Evolutionary conservation across 2,329 filamentous ascomycete species (phyloP).

Genomic region (Diaporthe velutina): DNA sequence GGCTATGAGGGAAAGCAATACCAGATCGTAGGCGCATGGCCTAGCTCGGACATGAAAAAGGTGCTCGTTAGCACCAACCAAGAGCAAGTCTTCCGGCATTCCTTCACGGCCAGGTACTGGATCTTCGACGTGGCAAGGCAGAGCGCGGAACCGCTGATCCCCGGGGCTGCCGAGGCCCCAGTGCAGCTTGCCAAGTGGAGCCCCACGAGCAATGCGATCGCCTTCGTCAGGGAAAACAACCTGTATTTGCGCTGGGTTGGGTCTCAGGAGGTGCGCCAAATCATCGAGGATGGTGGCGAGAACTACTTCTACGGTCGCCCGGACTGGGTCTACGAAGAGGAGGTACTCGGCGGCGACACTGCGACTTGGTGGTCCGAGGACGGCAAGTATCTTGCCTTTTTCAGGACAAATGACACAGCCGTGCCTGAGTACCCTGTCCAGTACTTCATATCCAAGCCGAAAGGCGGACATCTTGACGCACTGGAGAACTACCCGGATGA

Average conservation of each 20-base stretch:
- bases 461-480: constrained; percentile 77
- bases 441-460: constrained; percentile 91
- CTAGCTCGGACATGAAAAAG: constrained; percentile 86
- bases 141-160: constrained; percentile 81
- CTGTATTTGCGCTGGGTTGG: constrained; percentile 79
- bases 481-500: constrained; percentile 93
- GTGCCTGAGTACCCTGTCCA: constrained; percentile 94
- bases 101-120: constrained; percentile 88
- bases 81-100: constrained; percentile 89
- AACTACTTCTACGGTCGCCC: constrained; percentile 96
- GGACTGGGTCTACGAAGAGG: constrained; percentile 95
- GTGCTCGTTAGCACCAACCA: constrained; percentile 83
- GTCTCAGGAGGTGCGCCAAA: constrained; percentile 72
- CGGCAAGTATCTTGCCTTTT: constrained; percentile 89
- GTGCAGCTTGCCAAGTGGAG: constrained; percentile 93
- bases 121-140: constrained; percentile 91
- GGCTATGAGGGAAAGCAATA: constrained; percentile 67
- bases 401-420: constrained; percentile 92
- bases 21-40: constrained; percentile 73
- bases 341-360: constrained; percentile 83
- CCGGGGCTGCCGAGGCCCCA: constrained; percentile 71
- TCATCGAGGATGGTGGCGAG: constrained; percentile 88
- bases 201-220: constrained; percentile 85
- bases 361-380: constrained; percentile 97
- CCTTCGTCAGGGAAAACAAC: constrained; percentile 94